A percentile compares a stretch with the other conserved stretches of the same genome.
phyloP scores from a whole-genome alignment of 352 stramenopile species.

The Globisporangium abappressorium region DNA sequence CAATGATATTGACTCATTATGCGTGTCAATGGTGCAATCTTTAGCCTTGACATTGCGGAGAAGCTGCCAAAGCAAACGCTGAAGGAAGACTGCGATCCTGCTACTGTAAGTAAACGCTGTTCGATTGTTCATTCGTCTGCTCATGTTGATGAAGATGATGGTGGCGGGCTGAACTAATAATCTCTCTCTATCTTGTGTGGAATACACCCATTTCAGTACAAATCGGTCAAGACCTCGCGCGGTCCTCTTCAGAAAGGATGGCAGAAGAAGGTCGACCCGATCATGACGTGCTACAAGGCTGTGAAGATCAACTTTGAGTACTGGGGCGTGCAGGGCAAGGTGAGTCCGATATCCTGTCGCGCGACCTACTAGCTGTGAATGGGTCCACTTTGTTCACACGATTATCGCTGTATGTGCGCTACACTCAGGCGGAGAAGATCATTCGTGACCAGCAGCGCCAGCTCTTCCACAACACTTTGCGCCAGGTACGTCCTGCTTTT shows the following conservation, averaged over 20 bases:
- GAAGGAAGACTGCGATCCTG: constrained; percentile 65
- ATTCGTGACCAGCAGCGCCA: constrained; percentile 83
- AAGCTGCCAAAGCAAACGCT: constrained; percentile 73
- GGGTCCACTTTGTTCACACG: too few relatives aligned
- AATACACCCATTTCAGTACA: constrained; percentile 26
- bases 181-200: background rate
- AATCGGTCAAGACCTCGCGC: constrained; percentile 67
- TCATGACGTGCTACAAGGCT: constrained; percentile 89
- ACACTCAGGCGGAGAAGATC: constrained; percentile 58
- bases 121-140: constrained; percentile 4
- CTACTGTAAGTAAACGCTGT: constrained; percentile 29
- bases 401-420: background rate
- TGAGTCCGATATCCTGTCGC: constrained; percentile 11
- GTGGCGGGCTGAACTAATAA: background rate
- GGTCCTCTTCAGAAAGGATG: constrained; percentile 66
- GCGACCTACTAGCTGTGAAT: too few relatives aligned
- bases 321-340: constrained; percentile 80
- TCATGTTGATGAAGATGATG: constrained; percentile 1
- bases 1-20: background rate
- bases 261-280: constrained; percentile 60
- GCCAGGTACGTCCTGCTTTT: constrained; percentile 22
- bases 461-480: constrained; percentile 73
- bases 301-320: constrained; percentile 89
- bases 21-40: background rate
- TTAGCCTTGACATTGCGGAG: constrained; percentile 72